Evolutionary conservation across 805 yeast genomes (phyloP), one percentile per base, ranked within the genome.

Genomic region (Starmera caribaea): DNA sequence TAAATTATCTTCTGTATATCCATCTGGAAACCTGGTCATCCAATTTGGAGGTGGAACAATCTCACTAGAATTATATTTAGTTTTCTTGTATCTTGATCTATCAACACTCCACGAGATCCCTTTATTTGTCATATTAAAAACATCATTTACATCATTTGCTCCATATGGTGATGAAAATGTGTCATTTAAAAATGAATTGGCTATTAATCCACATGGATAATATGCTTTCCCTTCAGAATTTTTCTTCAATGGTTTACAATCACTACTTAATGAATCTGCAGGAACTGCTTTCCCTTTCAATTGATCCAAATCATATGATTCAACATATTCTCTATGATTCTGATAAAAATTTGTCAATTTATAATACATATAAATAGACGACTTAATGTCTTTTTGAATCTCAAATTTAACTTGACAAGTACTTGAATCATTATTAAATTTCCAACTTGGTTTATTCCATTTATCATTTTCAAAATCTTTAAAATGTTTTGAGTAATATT

Each of bases 11-110:
- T 73, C 79, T n/a, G 82, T 86, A 63, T 92, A 90, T 0, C 97
- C 97, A 43, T 88, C 63, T 2, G 97, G 97, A 58, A 61, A 90
- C 63, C 54, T 65, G 46, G 74, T 70, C 32, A 63, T 67, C 98
- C 98, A 90, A 63, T 83, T 86, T 38, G 92, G 95, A 6, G 98
- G 98, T 11, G 98, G 98, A 3, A 80, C 92, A 34, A 90, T 80
- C 12, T 87, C 79, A 26, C 67, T 55, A 8, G 79, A 67, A 33
- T 70, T 67, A 57, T 92, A 89, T 39, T 66, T 49, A 2, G 97
- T 82, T 54, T 73, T 77, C 64, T 81, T 77, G 65, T 74, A 90
- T 46, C 84, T 72, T 32, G 74, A 63, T 40, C 74, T 66, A 61
- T 92, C 97, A 2, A 87, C 68, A 2, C 74, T 45, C 98, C 98